Percentiles rank a stretch among this genome's conserved stretches.
phyloP scores from a whole-genome alignment of 805 yeast genomes.

The Maudiozyma pseudohumilis region DNA sequence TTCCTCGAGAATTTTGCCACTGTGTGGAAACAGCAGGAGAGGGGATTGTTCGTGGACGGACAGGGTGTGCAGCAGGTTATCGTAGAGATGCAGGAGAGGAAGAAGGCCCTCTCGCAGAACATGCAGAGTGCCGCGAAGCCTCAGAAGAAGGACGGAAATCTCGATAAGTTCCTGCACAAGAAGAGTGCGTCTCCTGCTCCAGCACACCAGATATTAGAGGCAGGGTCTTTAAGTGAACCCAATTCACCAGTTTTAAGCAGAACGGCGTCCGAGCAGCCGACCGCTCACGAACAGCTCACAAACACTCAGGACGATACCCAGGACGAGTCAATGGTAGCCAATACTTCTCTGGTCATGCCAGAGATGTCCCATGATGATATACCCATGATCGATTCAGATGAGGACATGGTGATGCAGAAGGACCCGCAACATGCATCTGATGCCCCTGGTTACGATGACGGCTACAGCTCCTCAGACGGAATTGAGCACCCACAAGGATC shows the following conservation, averaged over 20 bases:
- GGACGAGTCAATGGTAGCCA: conserved; percentile 1
- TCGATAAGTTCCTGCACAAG: conserved; percentile 10
- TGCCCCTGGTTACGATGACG: background rate
- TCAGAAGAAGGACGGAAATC: no score
- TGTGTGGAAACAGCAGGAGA: conserved; percentile 80
- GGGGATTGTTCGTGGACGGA: conserved; percentile 80
- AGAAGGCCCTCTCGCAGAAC: conserved; percentile 11
- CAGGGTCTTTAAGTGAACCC: no score
- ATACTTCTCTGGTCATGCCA: background rate
- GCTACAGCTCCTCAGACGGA: background rate
- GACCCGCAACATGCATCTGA: background rate
- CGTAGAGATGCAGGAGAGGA: conserved; percentile 39
- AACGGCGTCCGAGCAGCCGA: no score
- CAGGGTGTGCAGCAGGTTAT: conserved; percentile 55
- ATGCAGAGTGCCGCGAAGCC: background rate
- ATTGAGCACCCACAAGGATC: background rate
- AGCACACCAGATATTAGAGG: no score
- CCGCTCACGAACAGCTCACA: no score
- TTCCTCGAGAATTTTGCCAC: conserved; percentile 67
- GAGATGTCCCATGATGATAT: background rate
- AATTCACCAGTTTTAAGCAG: no score
- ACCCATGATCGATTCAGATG: background rate
- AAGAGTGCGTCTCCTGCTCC: no score
- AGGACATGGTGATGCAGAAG: background rate
- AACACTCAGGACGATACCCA: background rate